These are phyloP conservation scores for Aspergillus fumigatiaffinis DNA, from an alignment of 2,329 filamentous ascomycete genomes.

Conservation along the genomic window DNA sequence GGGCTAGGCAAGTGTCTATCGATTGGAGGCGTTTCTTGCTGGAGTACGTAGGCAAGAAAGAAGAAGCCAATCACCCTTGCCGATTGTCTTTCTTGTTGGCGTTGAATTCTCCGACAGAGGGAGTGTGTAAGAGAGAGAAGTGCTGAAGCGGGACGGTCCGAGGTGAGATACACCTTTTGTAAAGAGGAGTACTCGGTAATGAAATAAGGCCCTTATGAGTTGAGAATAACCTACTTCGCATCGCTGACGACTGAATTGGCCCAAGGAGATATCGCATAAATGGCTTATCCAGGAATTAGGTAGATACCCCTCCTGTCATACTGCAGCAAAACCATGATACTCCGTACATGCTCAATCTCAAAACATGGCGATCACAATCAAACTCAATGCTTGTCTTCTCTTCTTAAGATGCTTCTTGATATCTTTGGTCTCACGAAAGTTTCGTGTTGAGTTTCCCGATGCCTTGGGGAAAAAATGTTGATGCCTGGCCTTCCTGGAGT, in stretches of 20 bases:
- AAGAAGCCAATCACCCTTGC: background rate
- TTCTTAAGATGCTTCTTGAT: background rate
- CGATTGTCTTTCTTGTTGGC: background rate
- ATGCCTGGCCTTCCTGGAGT: conserved; percentile 1
- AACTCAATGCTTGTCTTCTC: background rate
- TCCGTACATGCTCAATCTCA: background rate
- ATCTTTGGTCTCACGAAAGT: background rate
- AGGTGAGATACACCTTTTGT: background rate
- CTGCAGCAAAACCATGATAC: background rate
- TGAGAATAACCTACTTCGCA: background rate
- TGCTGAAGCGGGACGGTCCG: background rate
- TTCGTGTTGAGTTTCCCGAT: background rate
- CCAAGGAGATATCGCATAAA: background rate
- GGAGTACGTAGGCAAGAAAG: background rate
- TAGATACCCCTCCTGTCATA: background rate
- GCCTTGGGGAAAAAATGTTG: background rate
- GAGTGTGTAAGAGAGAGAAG: background rate
- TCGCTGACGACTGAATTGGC: background rate
- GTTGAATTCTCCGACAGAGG: background rate
- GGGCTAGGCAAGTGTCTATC: background rate
- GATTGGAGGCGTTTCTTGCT: background rate
- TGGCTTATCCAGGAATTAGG: too few species aligned
- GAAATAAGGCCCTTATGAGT: background rate
- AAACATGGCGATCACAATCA: background rate
- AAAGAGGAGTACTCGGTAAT: background rate